A percentile compares a stretch with the other conserved stretches of the same genome.
Evolutionary conservation across 23 red algal species (phyloP).

Genomic region (Gracilariopsis chorda): DNA sequence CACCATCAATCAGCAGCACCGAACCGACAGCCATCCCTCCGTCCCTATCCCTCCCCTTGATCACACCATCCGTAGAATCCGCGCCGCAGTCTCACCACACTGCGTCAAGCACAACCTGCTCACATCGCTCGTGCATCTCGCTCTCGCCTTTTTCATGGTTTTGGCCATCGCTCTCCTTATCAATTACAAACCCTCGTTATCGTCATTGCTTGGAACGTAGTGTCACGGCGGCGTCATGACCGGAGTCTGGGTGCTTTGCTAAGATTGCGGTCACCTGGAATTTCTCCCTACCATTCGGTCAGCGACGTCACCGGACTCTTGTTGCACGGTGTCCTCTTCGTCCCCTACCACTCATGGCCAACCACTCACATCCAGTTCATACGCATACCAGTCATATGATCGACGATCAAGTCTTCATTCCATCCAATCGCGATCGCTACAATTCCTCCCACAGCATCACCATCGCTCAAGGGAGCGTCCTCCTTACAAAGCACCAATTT

Average conservation of each 20-base stretch:
- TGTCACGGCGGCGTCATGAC: constrained; percentile 88
- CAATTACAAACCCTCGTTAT: not conserved
- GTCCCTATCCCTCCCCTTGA: constrained; percentile 35
- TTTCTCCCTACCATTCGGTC: constrained; percentile 67
- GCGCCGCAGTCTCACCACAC: constrained; percentile 66
- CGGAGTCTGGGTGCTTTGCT: constrained; percentile 87
- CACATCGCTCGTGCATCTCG: constrained; percentile 62
- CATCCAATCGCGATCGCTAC: constrained; percentile 44
- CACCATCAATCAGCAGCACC: not conserved
- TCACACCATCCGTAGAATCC: constrained; percentile 56
- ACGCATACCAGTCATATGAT: constrained; percentile 81
- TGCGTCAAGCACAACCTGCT: constrained; percentile 75
- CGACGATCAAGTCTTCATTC: constrained; percentile 75
- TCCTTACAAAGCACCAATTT: constrained; percentile 12
- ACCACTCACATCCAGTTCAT: constrained; percentile 83
- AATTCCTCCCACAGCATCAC: constrained; percentile 16
- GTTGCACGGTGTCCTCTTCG: constrained; percentile 77
- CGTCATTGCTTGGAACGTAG: constrained; percentile 59
- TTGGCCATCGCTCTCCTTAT: constrained; percentile 31
- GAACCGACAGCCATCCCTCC: constrained; percentile 15
- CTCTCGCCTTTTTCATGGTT: constrained; percentile 49
- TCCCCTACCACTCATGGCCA: constrained; percentile 91
- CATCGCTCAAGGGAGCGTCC: not conserved
- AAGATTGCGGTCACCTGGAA: constrained; percentile 92
- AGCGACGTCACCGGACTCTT: constrained; percentile 82